These are phyloP conservation scores for Pleurotus tuber-regium DNA, from an alignment of 768 basidiomycete species.

Conservation along the genomic window DNA sequence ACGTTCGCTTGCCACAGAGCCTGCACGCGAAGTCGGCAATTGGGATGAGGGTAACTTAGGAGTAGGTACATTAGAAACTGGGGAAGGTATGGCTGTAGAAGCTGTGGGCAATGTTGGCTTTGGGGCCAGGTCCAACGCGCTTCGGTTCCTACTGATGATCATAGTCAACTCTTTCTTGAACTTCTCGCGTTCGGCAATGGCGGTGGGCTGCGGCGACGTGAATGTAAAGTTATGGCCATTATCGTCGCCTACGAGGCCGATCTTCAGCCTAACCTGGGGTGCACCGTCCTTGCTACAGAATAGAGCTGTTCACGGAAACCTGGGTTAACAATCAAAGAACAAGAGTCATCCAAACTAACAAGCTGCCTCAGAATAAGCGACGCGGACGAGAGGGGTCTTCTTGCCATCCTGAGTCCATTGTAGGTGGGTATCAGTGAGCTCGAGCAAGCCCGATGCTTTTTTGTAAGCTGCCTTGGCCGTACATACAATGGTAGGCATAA, in stretches of 20 bases:
- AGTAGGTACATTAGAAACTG: constrained; percentile 27
- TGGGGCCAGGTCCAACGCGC: constrained; percentile 28
- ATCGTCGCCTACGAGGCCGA: constrained; percentile 67
- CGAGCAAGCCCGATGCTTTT: constrained; percentile 71
- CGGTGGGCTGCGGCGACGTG: constrained; percentile 60
- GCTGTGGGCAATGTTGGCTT: constrained; percentile 26
- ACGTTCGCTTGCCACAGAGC: constrained; percentile 55
- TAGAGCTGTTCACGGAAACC: constrained; percentile 47
- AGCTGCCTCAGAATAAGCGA: constrained; percentile 56
- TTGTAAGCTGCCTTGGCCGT: constrained; percentile 83
- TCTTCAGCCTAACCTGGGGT: constrained; percentile 73
- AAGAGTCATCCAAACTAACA: constrained; percentile 43
- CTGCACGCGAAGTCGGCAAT: constrained; percentile 55
- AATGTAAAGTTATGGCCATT: constrained; percentile 83
- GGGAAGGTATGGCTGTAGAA: constrained; percentile 17
- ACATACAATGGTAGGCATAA: constrained; percentile 66
- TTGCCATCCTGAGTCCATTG: constrained; percentile 81
- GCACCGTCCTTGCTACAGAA: constrained; percentile 87
- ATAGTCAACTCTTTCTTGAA: constrained; percentile 80
- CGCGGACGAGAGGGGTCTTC: constrained; percentile 59
- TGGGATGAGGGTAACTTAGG: constrained; percentile 37
- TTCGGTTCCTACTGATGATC: constrained; percentile 75
- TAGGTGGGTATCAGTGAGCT: constrained; percentile 69
- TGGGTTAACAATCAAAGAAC: constrained; percentile 13
- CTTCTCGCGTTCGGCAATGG: constrained; percentile 70